Base-by-base conservation (phyloP, 179 eudicot species). In the Spergularia azorica region DNA sequence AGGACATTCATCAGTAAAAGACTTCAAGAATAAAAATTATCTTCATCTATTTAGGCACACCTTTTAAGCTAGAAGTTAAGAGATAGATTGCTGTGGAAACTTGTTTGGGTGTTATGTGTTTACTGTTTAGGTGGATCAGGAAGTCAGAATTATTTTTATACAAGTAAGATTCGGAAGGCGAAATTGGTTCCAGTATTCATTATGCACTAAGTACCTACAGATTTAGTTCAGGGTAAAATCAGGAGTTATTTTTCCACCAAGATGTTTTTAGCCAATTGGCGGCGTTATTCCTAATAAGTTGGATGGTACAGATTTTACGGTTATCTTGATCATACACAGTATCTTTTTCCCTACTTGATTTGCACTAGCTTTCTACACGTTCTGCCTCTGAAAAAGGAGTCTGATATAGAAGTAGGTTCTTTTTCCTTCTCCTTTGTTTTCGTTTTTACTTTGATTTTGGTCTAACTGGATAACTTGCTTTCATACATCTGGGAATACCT, bases 161-260 rank as follows among this genome's bases (percentile, higher is more conserved):
- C 6, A 13, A 63, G 36, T 69, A 50, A 67, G 57, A 68, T n/a
- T 71, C 56, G 36, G 74, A 71, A 48, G 63, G 48, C 50, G 26
- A 56, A 8, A 71, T 43, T 69, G 36, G 59, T 12, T 6, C 50
- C 9, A 1, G 50, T 46, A 21, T 21, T 39, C 72, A 52, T 52
- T 69, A n/a, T 20, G 26, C 14, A 48, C 39, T 6, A 51, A 52
- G 39, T 36, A 36, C 39, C 39, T 36, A 36, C 39, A 68, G 58
- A 52, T 41, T 52, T 70, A 54, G 73, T 20, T 52, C 13, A 70
- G 15, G 73, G 62, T 14, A 70, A 70, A 55, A 14, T 21, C 62
- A 36, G 62, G 48, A 26, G 62, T 70, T 52, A 36, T 51, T 12
- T 20, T 69, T 6, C 60, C 16, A 55, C 10, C 18, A 26, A 54